Evolutionary conservation across 345 rosid genomes (phyloP), one percentile per base, ranked within the genome.

Genomic region (Mangifera indica): DNA sequence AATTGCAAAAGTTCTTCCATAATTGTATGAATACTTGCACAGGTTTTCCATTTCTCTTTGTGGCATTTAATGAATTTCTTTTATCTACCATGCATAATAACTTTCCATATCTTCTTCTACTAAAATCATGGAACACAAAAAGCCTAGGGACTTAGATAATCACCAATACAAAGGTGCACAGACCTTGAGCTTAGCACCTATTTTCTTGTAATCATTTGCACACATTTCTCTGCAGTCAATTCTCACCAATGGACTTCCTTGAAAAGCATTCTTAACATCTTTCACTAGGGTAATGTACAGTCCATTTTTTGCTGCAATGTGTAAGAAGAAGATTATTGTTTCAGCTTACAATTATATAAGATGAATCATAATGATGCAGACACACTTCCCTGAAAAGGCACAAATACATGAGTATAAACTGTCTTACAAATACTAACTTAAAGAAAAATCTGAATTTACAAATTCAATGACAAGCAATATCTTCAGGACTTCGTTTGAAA

Each of bases 141-240:
- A 54, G 60, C 20, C 29, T 8, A 29, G 69, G 58, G 26, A 66
- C 22, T 22, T 12, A 63, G 60, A 53, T 58, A 29, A 26, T 15
- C 66, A 5, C 22, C 66, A 25, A 37, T 56, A 49, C 67, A 15
- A 60, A 68, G 42, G 59, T 46, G 49, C 25, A 71, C 44, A 42
- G 68, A 91, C 97, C 97, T 86, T 94, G 70, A 94, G 97, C 80
- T 90, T 94, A 70, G 98, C 97, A 72, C 97, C 97, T 71, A 94
- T 74, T 76, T 92, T 94, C 86, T 92, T 94, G 84, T 92, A 90
- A 71, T 94, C 97, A 70, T 88, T 87, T 49, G 93, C 87, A 64
- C 90, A 84, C 91, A 94, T 72, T 44, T 91, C 98, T 70, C 67
- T 71, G 86, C 97, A 92, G 63, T 94, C 84, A 11, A 94, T 73